Base-by-base conservation (phyloP, 176 grass and related monocot species). In the Guadua angustifolia region DNA sequence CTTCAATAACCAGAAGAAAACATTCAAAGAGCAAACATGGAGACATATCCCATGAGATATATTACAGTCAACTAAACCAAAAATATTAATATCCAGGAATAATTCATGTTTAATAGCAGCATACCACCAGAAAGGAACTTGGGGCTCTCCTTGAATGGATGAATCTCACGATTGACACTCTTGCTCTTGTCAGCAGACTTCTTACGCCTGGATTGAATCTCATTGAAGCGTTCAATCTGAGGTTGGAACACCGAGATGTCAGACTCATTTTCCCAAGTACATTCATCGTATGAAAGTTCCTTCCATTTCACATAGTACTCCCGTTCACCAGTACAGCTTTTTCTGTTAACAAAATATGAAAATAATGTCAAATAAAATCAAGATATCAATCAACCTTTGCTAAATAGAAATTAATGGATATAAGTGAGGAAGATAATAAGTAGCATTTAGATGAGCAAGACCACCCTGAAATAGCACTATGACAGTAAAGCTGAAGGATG, bases 221-320 rank as follows among this genome's bases (percentile, higher is more conserved):
- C 86, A 63, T 86, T 68, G 45, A 89, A 99, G 47, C 88, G 89
- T 71, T 99, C 91, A 66, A 99, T 96, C 77, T 94, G 84, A 89
- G 84, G 77, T 89, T 90, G 88, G 75, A 99, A 99, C 17, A 80
- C 94, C 6, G 84, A 92, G 69, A 99, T 99, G 63, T 96, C 91
- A 15, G 89, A 86, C 79, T 89, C 91, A 51, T 43, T 79, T 90
- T 99, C 97, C 97, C 97, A 99, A 12, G 97, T 96, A 25, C 93
- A 94, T 88, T 99, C 97, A 59, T 99, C 97, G 21, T 99, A 95
- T 17, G 91, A 24, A 86, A 99, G 97, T 86, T 99, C 97, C 71
- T 94, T 99, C 97, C 97, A 99, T 92, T 99, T 99, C 67, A 99
- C 91, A 75, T 91, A 92, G 69, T 91, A 94, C 51, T 96, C 88